phyloP scores from a whole-genome alignment of 805 yeast genomes.

The Ogataea parapolymorpha region DNA sequence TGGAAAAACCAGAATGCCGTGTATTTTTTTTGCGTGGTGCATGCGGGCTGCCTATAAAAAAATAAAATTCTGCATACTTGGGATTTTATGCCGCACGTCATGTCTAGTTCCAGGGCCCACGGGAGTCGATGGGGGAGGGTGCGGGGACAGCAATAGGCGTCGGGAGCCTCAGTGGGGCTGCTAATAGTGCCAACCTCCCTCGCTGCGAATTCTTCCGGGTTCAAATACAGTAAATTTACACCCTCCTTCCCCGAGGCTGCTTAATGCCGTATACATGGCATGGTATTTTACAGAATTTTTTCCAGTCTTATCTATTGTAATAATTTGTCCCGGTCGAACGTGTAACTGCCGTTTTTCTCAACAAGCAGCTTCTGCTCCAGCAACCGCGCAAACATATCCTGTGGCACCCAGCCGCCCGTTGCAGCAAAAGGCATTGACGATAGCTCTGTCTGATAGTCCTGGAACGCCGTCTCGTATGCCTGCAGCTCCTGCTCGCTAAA shows the following conservation, averaged over 20 bases:
- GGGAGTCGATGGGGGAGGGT: no score
- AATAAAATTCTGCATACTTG: not conserved
- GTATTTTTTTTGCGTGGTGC: not conserved
- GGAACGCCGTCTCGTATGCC: constrained; percentile 53
- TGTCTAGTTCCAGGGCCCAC: not conserved
- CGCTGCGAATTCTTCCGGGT: no score
- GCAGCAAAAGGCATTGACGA: constrained; percentile 79
- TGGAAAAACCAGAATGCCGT: constrained; percentile 1
- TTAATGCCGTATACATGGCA: not conserved
- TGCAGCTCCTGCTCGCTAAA: constrained; percentile 59
- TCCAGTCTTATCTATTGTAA: constrained; percentile 11
- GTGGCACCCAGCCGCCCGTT: constrained; percentile 95
- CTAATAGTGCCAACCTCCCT: not conserved
- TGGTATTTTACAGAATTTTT: not conserved
- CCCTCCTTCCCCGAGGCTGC: no score
- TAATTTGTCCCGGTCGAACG: constrained; percentile 29
- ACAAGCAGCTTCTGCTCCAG: constrained; percentile 66
- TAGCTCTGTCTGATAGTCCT: constrained; percentile 63
- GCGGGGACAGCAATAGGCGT: no score
- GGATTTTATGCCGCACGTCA: constrained; percentile 1
- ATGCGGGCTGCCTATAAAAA: not conserved
- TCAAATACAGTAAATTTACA: no score
- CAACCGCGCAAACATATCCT: constrained; percentile 78
- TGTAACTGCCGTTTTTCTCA: constrained; percentile 49
- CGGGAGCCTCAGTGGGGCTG: not conserved